Base-by-base conservation (phyloP, 176 grass and related monocot species). In the Lolium rigidum region DNA sequence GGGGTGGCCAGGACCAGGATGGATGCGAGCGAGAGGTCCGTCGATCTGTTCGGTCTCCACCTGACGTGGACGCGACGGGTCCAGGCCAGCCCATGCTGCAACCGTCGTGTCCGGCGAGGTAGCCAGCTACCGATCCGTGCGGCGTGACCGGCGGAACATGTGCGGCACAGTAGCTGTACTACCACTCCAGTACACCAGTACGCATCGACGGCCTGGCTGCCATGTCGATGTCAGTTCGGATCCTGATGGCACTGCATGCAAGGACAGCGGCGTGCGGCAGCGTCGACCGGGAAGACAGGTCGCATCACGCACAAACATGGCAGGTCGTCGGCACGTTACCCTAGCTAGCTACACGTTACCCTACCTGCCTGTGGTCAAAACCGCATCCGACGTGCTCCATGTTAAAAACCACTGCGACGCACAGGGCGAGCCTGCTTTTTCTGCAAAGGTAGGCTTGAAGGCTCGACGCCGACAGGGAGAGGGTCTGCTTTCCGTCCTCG, bases 401-500 rank as follows among this genome's bases (percentile, higher is more conserved):
- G 35, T n/a, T 43, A 39, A 41, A 64, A 28, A 20, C 1, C 16
- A 10, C 35, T 2, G 35, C 66, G 3, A 3, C 15, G 6, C 0
- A 6, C 67, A 56, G 57, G 9, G 20, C 20, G 57, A 18, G 4
- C 2, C 59, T 4, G 10, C 70, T 13, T 73, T 48, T 48, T 6
- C 0, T 48, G 43, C 46, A 17, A 15, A 28, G 24, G 13, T 6
- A 6, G 70, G 6, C 6, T 73, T 74, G 70, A 49, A 73, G 70
- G 70, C 70, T 73, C 44, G 70, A 26, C 44, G 44, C 70, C 70
- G 70, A 74, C 70, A 74, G 44, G 13, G 70, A 2, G 12, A 47
- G 11, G 43, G n/a, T 7, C 70, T 24, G 10, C 21, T 74, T 74
- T 74, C 11, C 1, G 12, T 46, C 21, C 21, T 74, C 21, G 71